These are phyloP conservation scores for Candida easanensis DNA, from an alignment of 805 yeast genomes.

Conservation along the genomic window DNA sequence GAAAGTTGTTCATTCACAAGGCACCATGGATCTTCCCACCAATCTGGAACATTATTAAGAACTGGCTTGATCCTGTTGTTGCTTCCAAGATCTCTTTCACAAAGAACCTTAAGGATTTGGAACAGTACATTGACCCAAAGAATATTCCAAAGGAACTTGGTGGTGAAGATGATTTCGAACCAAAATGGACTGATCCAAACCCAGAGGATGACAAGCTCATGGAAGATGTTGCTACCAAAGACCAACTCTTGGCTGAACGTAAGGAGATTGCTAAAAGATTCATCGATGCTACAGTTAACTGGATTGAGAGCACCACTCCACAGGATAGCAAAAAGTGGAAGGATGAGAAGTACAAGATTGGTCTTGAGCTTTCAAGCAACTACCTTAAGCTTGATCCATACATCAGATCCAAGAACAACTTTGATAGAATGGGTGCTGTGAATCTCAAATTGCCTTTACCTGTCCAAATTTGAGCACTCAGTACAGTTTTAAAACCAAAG, in stretches of 20 bases:
- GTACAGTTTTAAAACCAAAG: too few relatives aligned
- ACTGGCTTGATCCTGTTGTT: constrained; percentile 96
- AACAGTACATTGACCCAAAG: constrained; percentile 53
- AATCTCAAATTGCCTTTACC: neutral
- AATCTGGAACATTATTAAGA: constrained; percentile 88
- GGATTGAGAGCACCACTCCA: constrained; percentile 68
- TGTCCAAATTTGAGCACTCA: too few relatives aligned
- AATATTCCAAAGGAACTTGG: constrained; percentile 72
- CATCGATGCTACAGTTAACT: constrained; percentile 63
- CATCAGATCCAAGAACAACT: constrained; percentile 71
- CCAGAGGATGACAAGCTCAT: constrained; percentile 52
- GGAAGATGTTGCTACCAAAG: constrained; percentile 44
- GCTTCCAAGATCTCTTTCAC: constrained; percentile 89
- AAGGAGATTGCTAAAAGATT: constrained; percentile 49
- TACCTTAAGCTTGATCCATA: constrained; percentile 77
- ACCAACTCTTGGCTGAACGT: constrained; percentile 49
- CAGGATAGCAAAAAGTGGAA: constrained; percentile 47
- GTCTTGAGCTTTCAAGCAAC: constrained; percentile 54
- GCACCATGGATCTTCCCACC: constrained; percentile 98
- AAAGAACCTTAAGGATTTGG: constrained; percentile 63
- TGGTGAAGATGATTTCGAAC: constrained; percentile 61
- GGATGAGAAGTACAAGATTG: constrained; percentile 52
- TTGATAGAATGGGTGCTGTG: constrained; percentile 65
- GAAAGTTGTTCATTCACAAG: constrained; percentile 78
- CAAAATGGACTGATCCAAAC: constrained; percentile 59